phyloP scores from a whole-genome alignment of 202 grass and related monocot species.

The Elaeis oleifera region DNA sequence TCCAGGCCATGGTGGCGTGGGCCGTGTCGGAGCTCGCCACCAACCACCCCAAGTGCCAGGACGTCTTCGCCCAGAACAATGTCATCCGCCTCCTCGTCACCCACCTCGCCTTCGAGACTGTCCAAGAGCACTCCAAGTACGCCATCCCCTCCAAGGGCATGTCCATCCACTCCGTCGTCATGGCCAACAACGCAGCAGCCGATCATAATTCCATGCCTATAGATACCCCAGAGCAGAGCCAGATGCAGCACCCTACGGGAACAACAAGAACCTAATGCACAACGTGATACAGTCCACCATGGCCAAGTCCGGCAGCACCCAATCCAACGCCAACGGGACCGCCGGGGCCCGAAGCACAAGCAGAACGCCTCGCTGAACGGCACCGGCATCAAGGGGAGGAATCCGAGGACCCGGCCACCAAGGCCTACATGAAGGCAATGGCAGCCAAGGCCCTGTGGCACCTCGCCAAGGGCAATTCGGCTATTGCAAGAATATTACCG shows the following conservation, averaged over 20 bases:
- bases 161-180: constrained; percentile 13
- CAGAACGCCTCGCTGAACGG: neutral
- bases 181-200: neutral
- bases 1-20: constrained; percentile 7
- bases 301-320: neutral
- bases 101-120: constrained; percentile 9
- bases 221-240: constrained; percentile 23
- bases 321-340: neutral
- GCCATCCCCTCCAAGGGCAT: neutral
- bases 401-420: neutral
- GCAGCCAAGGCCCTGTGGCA: constrained; percentile 5
- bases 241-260: constrained; percentile 15
- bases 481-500: constrained; percentile 1
- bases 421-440: constrained; percentile 16
- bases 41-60: constrained; percentile 3
- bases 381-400: constrained; percentile 1
- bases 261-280: neutral
- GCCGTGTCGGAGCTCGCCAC: constrained; percentile 9
- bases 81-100: constrained; percentile 6
- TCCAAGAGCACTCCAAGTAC: constrained; percentile 11
- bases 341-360: neutral
- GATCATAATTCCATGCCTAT: constrained; percentile 21
- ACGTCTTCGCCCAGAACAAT: constrained; percentile 7
- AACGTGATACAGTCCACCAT: constrained; percentile 2
- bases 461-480: constrained; percentile 1